Evolutionary conservation across 164 flowering plant species (phyloP).

Genomic region (Aristolochia fimbriata): DNA sequence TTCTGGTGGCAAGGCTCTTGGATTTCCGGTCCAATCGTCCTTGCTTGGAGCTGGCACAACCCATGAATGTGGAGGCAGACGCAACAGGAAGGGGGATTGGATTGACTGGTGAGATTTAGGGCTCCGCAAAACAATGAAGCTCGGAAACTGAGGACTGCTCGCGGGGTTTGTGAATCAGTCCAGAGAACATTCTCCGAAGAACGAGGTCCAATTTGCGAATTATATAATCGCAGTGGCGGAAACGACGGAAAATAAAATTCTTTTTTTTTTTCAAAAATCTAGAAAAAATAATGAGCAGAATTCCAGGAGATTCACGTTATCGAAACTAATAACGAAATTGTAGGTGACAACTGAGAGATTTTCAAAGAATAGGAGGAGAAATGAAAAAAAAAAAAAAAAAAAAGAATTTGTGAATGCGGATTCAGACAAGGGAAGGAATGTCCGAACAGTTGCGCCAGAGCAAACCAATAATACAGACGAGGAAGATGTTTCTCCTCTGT

Average conservation of each 20-base stretch:
- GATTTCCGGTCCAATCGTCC: constrained; percentile 33
- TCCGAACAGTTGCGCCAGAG: too few relatives aligned
- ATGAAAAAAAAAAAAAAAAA: too few relatives aligned
- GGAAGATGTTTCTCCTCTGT: too few relatives aligned
- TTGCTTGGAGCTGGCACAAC: constrained; percentile 59
- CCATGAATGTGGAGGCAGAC: constrained; percentile 26
- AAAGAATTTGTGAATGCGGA: too few relatives aligned
- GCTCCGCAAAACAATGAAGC: too few relatives aligned
- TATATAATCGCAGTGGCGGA: not conserved
- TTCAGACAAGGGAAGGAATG: too few relatives aligned
- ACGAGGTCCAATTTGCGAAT: not conserved
- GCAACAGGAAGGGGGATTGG: not conserved
- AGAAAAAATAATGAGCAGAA: not conserved
- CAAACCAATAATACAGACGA: too few relatives aligned
- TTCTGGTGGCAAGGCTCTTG: constrained; percentile 28
- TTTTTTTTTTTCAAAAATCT: not conserved
- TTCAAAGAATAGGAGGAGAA: too few relatives aligned
- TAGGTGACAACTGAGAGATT: too few relatives aligned
- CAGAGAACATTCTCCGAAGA: constrained; percentile 1
- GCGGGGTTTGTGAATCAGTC: too few relatives aligned
- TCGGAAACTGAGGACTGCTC: too few relatives aligned
- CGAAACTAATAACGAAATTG: too few relatives aligned
- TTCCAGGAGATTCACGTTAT: not conserved
- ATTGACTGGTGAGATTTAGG: not conserved
- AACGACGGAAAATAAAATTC: not conserved